Percentiles rank a stretch among this genome's conserved stretches.
Conservation (phyloP, 192 early-diverging fungal species). For the Dimargaris verticillata region DNA sequence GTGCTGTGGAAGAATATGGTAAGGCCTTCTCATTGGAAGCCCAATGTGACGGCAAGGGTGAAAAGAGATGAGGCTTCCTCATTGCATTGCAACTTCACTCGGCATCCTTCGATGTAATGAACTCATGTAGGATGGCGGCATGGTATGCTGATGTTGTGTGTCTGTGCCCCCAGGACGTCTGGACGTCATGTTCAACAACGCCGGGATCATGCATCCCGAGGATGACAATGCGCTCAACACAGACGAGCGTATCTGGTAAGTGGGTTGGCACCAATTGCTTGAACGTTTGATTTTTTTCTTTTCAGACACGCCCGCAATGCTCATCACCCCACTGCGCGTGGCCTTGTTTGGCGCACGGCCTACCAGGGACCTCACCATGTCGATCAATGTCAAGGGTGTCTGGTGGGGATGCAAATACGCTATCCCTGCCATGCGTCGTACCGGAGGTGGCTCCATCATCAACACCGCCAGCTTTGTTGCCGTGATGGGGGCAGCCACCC, state of each 20-base stretch:
- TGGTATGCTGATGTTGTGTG: background rate
- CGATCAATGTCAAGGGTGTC: conserved; percentile 79
- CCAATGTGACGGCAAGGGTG: background rate
- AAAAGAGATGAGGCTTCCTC: conserved; percentile 12
- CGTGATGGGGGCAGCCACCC: conserved; percentile 61
- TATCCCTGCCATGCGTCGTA: conserved; percentile 54
- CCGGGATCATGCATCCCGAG: conserved; percentile 67
- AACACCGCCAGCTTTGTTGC: conserved; percentile 75
- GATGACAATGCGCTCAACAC: conserved; percentile 66
- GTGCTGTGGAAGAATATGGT: conserved; percentile 51
- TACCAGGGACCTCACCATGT: conserved; percentile 43
- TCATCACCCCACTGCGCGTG: no score
- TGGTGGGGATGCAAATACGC: conserved; percentile 77
- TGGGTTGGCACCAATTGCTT: conserved; percentile 6
- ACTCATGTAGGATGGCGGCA: no score
- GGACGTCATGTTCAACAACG: conserved; percentile 74
- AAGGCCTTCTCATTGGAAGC: conserved; percentile 9
- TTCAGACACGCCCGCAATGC: no score
- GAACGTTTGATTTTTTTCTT: no score
- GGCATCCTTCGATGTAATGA: background rate
- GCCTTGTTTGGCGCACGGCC: background rate
- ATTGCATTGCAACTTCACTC: conserved; percentile 10
- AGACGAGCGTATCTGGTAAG: conserved; percentile 61
- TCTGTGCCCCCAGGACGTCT: conserved; percentile 36
- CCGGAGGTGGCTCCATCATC: conserved; percentile 62